These are phyloP conservation scores for Calonectria hongkongensis DNA, from an alignment of 2,329 filamentous ascomycete genomes.

Conservation along the genomic window DNA sequence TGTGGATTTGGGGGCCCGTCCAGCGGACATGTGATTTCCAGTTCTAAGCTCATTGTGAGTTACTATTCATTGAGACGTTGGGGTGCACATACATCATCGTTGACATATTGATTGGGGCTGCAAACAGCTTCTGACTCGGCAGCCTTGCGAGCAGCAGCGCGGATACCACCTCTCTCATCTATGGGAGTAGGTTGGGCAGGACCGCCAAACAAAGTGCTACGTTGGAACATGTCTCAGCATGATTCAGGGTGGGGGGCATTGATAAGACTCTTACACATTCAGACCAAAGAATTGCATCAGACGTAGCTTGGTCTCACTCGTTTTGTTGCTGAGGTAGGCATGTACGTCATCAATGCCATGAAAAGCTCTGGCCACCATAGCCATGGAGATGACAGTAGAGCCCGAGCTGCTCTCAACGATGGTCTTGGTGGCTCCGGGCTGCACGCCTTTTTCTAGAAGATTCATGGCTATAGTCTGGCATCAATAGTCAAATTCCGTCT, in stretches of 20 bases:
- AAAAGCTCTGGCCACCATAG: constrained; percentile 59
- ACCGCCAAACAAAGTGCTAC: constrained; percentile 58
- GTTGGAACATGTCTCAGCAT: constrained; percentile 27
- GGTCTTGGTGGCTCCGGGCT: constrained; percentile 67
- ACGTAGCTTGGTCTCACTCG: constrained; percentile 56
- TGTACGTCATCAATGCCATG: constrained; percentile 63
- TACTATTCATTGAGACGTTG: background rate
- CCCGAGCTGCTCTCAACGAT: constrained; percentile 78
- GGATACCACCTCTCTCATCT: constrained; percentile 58
- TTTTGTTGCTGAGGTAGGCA: constrained; percentile 71
- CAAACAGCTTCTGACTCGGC: constrained; percentile 55
- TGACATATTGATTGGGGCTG: constrained; percentile 60
- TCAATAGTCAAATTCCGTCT: constrained; percentile 34
- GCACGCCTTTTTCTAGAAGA: constrained; percentile 68
- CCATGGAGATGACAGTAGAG: constrained; percentile 77
- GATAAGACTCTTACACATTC: constrained; percentile 53
- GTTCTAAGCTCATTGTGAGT: constrained; percentile 59
- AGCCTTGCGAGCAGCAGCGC: constrained; percentile 55
- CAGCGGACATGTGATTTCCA: constrained; percentile 74
- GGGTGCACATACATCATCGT: constrained; percentile 53
- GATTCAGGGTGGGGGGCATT: too few species aligned
- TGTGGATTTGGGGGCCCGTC: constrained; percentile 76
- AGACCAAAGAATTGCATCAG: constrained; percentile 60
- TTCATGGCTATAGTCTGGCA: constrained; percentile 60
- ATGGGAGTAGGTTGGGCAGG: constrained; percentile 59